These are phyloP conservation scores for Chlamydomonas reinhardtii DNA, from an alignment of 163 green algal genomes.

Conservation along the genomic window DNA sequence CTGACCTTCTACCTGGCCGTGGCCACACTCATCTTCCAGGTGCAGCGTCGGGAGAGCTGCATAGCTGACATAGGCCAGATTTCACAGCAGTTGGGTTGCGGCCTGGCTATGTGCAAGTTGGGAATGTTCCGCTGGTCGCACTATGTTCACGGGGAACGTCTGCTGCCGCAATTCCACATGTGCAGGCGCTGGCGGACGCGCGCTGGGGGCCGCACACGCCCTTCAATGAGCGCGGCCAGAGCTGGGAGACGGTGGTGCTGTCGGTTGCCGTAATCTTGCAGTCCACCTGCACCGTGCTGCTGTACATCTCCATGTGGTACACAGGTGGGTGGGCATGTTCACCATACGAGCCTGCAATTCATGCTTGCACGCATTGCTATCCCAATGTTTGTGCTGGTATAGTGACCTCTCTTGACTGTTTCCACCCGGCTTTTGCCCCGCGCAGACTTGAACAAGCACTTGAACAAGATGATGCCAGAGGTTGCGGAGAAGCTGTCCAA, in stretches of 20 bases:
- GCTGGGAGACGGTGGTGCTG: slow-evolving; percentile 35
- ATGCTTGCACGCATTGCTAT: too few relatives aligned
- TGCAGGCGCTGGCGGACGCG: slow-evolving; percentile 43
- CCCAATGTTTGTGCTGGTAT: too few relatives aligned
- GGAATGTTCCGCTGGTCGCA: too few relatives aligned
- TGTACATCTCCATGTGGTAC: slow-evolving; percentile 39
- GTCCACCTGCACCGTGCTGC: slow-evolving; percentile 20
- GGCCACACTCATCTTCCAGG: slow-evolving; percentile 44
- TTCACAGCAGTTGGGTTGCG: too few relatives aligned
- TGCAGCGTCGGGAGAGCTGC: neutral
- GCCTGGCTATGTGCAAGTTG: too few relatives aligned
- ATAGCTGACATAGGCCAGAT: too few relatives aligned
- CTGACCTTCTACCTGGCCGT: slow-evolving; percentile 46
- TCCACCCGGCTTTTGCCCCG: too few relatives aligned
- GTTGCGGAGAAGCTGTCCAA: neutral
- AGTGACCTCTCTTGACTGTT: too few relatives aligned
- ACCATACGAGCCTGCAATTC: too few relatives aligned
- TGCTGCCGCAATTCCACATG: neutral
- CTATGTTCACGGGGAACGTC: too few relatives aligned
- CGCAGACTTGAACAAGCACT: slow-evolving; percentile 28
- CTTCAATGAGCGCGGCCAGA: neutral
- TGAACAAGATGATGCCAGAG: slow-evolving; percentile 2
- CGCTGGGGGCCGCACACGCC: slow-evolving; percentile 12
- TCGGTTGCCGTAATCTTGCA: slow-evolving; percentile 15
- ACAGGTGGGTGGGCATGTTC: neutral